Conservation (phyloP, 2,329 filamentous ascomycete species). For the Fusarium falciforme region DNA sequence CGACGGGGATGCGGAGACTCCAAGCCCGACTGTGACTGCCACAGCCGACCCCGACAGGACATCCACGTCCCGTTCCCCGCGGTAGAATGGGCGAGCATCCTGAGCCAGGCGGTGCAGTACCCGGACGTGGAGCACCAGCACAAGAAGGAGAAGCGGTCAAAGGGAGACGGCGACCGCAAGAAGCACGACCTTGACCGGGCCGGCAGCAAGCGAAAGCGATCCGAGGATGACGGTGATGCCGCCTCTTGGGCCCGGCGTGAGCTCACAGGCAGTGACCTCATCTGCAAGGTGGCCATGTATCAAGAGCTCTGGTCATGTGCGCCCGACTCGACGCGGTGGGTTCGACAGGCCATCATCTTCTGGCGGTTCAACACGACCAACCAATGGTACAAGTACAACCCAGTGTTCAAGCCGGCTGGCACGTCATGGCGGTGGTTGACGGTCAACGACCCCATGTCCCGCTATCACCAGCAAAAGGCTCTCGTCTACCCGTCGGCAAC, state of each 20-base stretch:
- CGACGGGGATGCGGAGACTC: slow-evolving; percentile 62
- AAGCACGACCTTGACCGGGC: slow-evolving; percentile 50
- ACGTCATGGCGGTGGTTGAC: slow-evolving; percentile 73
- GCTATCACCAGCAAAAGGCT: slow-evolving; percentile 65
- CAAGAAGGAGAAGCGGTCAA: slow-evolving; percentile 52
- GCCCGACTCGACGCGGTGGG: slow-evolving; percentile 61
- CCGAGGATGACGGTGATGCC: slow-evolving; percentile 55
- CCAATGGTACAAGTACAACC: slow-evolving; percentile 62
- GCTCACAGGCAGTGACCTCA: slow-evolving; percentile 64
- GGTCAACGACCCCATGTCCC: slow-evolving; percentile 69
- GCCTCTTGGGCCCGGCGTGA: slow-evolving; percentile 54
- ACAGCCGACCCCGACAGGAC: slow-evolving; percentile 58
- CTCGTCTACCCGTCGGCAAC: slow-evolving; percentile 51
- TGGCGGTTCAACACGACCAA: slow-evolving; percentile 71
- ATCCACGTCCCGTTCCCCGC: slow-evolving; percentile 69
- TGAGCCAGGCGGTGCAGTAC: slow-evolving; percentile 67
- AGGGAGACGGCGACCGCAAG: slow-evolving; percentile 49
- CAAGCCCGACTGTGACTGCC: slow-evolving; percentile 63
- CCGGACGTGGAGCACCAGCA: slow-evolving; percentile 56
- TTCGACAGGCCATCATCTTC: slow-evolving; percentile 68
- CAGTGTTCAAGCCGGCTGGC: slow-evolving; percentile 62
- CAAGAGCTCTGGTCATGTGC: slow-evolving; percentile 72
- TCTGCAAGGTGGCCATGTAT: slow-evolving; percentile 73
- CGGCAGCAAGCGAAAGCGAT: slow-evolving; percentile 54
- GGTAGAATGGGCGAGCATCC: slow-evolving; percentile 67